phyloP scores from a whole-genome alignment of 2,329 filamentous ascomycete genomes.

The Dactylellina leptospora region DNA sequence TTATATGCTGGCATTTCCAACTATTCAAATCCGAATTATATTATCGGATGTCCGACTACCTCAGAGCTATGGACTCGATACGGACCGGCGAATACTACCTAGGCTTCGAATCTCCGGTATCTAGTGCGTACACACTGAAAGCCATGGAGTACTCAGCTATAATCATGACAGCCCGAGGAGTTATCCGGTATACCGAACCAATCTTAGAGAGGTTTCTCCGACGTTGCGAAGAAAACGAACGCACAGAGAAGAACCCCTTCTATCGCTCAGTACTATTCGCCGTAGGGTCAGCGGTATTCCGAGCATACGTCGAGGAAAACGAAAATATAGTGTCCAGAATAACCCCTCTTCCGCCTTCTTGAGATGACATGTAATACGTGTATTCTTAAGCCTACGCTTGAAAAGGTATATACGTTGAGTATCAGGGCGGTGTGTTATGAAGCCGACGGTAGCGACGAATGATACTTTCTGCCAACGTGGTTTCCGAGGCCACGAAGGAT shows the following conservation, averaged over 20 bases:
- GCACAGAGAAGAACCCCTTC: slow-evolving; percentile 13
- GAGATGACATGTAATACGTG: background rate
- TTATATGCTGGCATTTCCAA: background rate
- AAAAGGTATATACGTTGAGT: background rate
- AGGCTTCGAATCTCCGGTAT: background rate
- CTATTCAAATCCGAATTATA: background rate
- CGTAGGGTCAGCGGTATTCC: slow-evolving; percentile 1
- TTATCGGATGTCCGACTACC: background rate
- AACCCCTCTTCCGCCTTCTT: background rate
- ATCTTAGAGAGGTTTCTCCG: slow-evolving; percentile 11
- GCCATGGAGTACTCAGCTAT: background rate
- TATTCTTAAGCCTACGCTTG: background rate
- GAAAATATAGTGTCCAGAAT: slow-evolving; percentile 1
- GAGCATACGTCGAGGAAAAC: slow-evolving; percentile 6
- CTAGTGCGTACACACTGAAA: background rate
- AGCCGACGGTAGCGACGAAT: background rate
- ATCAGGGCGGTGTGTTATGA: background rate
- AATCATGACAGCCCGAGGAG: slow-evolving; percentile 10
- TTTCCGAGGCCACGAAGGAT: background rate
- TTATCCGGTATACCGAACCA: slow-evolving; percentile 20
- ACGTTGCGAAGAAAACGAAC: slow-evolving; percentile 14
- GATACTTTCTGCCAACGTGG: background rate
- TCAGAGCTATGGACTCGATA: background rate
- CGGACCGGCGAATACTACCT: background rate
- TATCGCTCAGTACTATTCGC: slow-evolving; percentile 22